A percentile compares a stretch with the other conserved stretches of the same genome.
Evolutionary conservation across 1,284 basidiomycete species (phyloP).

Genomic region (Meripilus lineatus): DNA sequence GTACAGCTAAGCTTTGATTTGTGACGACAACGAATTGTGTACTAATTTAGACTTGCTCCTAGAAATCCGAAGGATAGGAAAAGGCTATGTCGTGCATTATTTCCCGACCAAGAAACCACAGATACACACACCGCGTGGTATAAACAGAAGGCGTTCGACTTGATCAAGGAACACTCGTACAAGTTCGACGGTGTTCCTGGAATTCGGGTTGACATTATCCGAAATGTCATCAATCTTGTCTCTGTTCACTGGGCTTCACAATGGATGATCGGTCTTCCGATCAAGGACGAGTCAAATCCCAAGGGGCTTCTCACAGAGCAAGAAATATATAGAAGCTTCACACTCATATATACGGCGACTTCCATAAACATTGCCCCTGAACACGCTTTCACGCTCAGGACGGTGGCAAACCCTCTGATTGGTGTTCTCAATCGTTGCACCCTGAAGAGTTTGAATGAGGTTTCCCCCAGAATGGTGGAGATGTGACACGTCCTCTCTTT

Average conservation of each 20-base stretch:
- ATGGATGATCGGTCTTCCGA: constrained; percentile 54
- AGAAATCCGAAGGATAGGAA: constrained; percentile 12
- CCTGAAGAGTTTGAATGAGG: constrained; percentile 34
- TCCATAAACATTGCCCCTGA: constrained; percentile 52
- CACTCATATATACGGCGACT: constrained; percentile 50
- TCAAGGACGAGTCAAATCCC: constrained; percentile 47
- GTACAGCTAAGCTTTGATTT: constrained; percentile 18
- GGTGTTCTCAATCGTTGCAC: constrained; percentile 37
- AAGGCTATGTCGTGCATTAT: constrained; percentile 18
- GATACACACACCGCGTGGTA: constrained; percentile 32
- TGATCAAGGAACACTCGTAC: constrained; percentile 35
- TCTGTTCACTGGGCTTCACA: constrained; percentile 65
- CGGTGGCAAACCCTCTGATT: constrained; percentile 38
- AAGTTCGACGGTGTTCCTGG: constrained; percentile 27
- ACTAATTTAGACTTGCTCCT: constrained; percentile 6
- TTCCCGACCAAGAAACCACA: constrained; percentile 16
- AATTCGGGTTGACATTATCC: constrained; percentile 60
- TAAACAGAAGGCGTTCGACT: constrained; percentile 28
- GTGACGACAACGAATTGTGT: not conserved
- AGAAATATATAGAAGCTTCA: constrained; percentile 38
- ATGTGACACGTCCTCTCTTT: constrained; percentile 16
- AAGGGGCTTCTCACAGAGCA: constrained; percentile 47
- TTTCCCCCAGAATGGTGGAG: constrained; percentile 11
- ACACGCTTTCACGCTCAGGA: constrained; percentile 55
- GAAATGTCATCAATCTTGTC: constrained; percentile 65